Conservation (phyloP, 1,284 basidiomycete genomes). For the Tilletia setariae region DNA sequence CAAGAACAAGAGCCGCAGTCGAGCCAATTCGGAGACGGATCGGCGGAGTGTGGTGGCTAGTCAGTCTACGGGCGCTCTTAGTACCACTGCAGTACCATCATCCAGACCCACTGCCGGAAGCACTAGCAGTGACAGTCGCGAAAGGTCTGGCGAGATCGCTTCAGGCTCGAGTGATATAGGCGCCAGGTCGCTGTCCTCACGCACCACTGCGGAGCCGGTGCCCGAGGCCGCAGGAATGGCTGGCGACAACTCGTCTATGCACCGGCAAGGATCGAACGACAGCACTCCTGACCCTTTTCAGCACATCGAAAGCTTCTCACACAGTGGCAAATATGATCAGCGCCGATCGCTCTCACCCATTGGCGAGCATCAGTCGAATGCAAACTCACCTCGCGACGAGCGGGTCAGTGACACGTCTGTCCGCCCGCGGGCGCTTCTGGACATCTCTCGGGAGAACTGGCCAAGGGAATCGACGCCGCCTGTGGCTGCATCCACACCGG, state of each 20-base stretch:
- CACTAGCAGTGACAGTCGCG: slow-evolving; percentile 1
- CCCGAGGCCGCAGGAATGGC: not conserved
- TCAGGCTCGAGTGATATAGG: not conserved
- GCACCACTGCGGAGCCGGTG: not conserved
- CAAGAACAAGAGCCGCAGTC: slow-evolving; percentile 20
- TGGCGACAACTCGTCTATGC: no score
- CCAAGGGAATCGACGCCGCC: slow-evolving; percentile 1
- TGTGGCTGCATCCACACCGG: not conserved
- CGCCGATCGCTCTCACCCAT: not conserved
- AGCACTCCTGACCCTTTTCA: slow-evolving; percentile 18
- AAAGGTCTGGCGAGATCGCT: not conserved
- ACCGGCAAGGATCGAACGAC: not conserved
- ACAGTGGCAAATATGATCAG: not conserved
- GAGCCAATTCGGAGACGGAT: slow-evolving; percentile 6
- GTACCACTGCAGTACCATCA: not conserved
- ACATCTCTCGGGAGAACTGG: not conserved
- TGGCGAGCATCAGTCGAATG: not conserved
- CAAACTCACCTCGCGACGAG: not conserved
- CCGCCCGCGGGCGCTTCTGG: not conserved
- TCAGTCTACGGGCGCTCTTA: not conserved
- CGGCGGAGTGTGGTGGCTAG: not conserved
- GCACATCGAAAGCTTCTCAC: slow-evolving; percentile 19
- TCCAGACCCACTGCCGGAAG: not conserved
- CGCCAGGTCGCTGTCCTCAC: not conserved
- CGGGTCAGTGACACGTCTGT: not conserved